Evolutionary conservation across 306 rosid species (phyloP).

Genomic region (Boehmeria nivea): DNA sequence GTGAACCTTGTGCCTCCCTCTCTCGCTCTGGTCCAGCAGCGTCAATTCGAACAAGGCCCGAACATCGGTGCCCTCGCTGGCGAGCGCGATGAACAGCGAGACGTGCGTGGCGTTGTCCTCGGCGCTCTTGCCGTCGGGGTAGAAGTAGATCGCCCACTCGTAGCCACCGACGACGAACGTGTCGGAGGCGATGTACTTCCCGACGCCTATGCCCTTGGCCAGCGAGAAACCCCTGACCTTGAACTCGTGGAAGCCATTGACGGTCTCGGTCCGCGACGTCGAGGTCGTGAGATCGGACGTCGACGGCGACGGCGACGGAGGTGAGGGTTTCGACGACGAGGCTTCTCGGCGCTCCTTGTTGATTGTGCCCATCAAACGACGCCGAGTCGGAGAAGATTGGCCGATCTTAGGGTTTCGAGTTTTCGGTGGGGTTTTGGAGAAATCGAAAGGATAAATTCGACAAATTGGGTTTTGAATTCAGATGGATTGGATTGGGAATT

Average conservation of each 20-base stretch:
- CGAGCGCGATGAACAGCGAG: constrained; percentile 54
- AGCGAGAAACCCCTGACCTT: constrained; percentile 51
- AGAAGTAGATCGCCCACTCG: constrained; percentile 58
- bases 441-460: background rate
- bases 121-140: constrained; percentile 56
- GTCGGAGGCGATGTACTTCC: constrained; percentile 50
- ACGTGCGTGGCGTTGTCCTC: constrained; percentile 51
- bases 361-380: constrained; percentile 41
- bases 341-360: constrained; percentile 15
- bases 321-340: background rate
- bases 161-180: constrained; percentile 52
- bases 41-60: constrained; percentile 56
- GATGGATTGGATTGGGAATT: background rate
- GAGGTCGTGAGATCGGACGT: constrained; percentile 35
- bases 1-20: constrained; percentile 53
- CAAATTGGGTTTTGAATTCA: background rate
- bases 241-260: constrained; percentile 47
- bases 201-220: constrained; percentile 52
- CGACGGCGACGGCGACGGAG: constrained; percentile 5
- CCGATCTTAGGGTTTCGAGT: too few relatives aligned
- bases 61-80: constrained; percentile 54
- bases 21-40: constrained; percentile 53
- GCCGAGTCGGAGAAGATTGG: too few relatives aligned
- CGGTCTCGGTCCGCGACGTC: constrained; percentile 43
- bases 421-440: background rate